A percentile compares a stretch with the other conserved stretches of the same genome.
Conservation (phyloP, 257 asterid genomes). For the Scutellaria barbata region DNA sequence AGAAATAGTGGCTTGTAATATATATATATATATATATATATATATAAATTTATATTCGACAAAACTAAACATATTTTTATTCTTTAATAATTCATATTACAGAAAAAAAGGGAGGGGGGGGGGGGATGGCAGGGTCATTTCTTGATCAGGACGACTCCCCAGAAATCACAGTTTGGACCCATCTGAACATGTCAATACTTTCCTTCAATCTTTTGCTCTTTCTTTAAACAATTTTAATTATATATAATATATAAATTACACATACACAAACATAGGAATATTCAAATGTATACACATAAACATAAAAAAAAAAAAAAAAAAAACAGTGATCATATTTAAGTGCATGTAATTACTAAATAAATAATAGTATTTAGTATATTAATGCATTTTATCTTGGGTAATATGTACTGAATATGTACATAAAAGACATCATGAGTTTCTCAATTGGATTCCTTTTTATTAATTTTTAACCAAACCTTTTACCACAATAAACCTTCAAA, state of each 20-base stretch:
- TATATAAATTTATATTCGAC: too few relatives aligned
- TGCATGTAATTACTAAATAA: too few relatives aligned
- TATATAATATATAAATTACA: too few relatives aligned
- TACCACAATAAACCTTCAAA: conserved; percentile 20
- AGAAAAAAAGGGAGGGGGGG: too few relatives aligned
- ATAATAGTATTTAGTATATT: too few relatives aligned
- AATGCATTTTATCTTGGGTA: background rate
- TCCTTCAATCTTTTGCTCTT: background rate
- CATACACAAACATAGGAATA: too few relatives aligned
- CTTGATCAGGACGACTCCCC: conserved; percentile 41
- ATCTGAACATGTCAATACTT: conserved; percentile 33
- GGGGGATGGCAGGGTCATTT: conserved; percentile 37
- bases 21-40: too few relatives aligned
- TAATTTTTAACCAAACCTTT: conserved; percentile 21
- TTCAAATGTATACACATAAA: too few relatives aligned
- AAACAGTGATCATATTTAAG: too few relatives aligned
- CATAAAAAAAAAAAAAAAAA: too few relatives aligned
- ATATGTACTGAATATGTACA: background rate
- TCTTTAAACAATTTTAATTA: background rate
- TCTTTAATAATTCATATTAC: background rate
- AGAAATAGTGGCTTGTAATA: too few relatives aligned
- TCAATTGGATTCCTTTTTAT: conserved; percentile 18
- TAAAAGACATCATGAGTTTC: background rate
- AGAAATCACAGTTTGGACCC: conserved; percentile 39
- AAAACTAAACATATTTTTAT: background rate